A percentile compares a stretch with the other conserved stretches of the same genome.
Conservation (phyloP, 139 green algal genomes). For the Chlamydomonas sp. region DNA sequence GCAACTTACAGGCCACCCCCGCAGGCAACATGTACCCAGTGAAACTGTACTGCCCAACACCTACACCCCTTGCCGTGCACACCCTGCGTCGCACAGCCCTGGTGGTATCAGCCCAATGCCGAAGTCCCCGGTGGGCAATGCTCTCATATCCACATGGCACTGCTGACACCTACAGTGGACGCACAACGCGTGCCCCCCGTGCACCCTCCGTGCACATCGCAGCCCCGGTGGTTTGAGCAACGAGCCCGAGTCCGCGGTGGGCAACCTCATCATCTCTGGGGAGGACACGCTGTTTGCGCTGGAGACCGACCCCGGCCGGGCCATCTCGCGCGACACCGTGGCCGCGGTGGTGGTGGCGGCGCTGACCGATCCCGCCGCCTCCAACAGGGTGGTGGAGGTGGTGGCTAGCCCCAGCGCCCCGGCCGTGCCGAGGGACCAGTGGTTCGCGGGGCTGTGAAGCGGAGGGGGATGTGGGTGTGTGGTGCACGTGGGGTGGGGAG, state of each 20-base stretch:
- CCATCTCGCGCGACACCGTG: constrained; percentile 69
- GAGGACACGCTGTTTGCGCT: constrained; percentile 73
- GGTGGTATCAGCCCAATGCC: too few relatives aligned
- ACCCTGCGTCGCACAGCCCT: too few relatives aligned
- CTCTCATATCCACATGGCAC: not conserved
- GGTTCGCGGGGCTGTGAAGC: constrained; percentile 30
- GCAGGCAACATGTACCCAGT: too few relatives aligned
- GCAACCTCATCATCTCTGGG: constrained; percentile 51
- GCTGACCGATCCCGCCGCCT: constrained; percentile 50
- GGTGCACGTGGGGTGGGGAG: too few relatives aligned
- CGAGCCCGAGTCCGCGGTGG: constrained; percentile 51
- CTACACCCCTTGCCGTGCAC: too few relatives aligned
- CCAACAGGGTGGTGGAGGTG: constrained; percentile 70
- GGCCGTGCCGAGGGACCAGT: constrained; percentile 25
- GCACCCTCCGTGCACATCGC: not conserved
- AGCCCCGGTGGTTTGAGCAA: constrained; percentile 71
- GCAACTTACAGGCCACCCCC: too few relatives aligned
- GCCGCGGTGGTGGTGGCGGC: constrained; percentile 42
- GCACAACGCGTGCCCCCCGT: not conserved
- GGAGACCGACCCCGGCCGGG: constrained; percentile 51
- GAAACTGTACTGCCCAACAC: too few relatives aligned
- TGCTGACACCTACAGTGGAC: not conserved
- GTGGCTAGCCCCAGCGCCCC: constrained; percentile 49
- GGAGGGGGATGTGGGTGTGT: not conserved
- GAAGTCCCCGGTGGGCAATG: not conserved